phyloP scores from a whole-genome alignment of 2,329 filamentous ascomycete species.

The Sclerotinia glacialis region DNA sequence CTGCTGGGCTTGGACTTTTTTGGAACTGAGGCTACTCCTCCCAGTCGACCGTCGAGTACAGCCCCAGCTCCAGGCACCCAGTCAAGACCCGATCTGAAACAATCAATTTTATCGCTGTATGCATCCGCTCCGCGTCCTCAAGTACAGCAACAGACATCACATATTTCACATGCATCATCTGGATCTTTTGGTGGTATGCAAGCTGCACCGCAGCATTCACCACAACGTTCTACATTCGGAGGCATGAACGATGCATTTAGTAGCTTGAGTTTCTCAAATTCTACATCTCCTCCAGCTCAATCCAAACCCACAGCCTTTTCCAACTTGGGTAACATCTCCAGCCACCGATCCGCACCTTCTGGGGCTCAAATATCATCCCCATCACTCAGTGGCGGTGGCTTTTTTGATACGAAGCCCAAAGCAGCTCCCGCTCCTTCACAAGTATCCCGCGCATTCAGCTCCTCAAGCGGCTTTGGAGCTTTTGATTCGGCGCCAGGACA shows the following conservation, averaged over 20 bases:
- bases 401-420: conserved; percentile 75
- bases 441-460: conserved; percentile 51
- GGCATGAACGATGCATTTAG: conserved; percentile 78
- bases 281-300: conserved; percentile 46
- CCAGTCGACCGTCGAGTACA: conserved; percentile 81
- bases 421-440: conserved; percentile 46
- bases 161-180: conserved; percentile 51
- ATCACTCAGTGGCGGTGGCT: conserved; percentile 63
- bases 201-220: conserved; percentile 43
- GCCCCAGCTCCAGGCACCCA: conserved; percentile 62
- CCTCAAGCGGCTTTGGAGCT: conserved; percentile 61
- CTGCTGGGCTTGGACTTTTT: conserved; percentile 92
- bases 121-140: conserved; percentile 80
- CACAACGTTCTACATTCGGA: conserved; percentile 47
- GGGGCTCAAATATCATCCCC: conserved; percentile 45
- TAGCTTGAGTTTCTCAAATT: conserved; percentile 57
- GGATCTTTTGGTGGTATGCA: conserved; percentile 67
- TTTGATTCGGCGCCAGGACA: conserved; percentile 49
- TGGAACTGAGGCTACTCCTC: conserved; percentile 64
- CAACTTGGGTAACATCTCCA: conserved; percentile 44
- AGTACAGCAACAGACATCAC: conserved; percentile 48
- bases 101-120: conserved; percentile 94
- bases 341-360: conserved; percentile 42
- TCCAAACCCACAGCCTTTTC: conserved; percentile 47
- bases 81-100: conserved; percentile 89